Evolutionary conservation across 345 rosid species (phyloP), one percentile per base, ranked within the genome.

Genomic region (Raphanus raphanistrum): DNA sequence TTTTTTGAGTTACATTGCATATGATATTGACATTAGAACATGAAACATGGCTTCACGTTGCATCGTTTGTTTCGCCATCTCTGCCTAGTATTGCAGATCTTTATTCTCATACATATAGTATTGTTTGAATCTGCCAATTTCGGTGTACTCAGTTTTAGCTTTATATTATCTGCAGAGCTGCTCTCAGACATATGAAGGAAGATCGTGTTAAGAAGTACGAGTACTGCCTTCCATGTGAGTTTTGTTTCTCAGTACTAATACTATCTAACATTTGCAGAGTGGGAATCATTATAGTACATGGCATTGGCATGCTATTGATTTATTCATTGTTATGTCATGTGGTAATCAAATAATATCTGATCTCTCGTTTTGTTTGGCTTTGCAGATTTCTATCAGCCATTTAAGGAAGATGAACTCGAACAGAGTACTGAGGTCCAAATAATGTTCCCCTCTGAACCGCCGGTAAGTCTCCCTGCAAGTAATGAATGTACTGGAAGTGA

Each of bases 151-250:
- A 80, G 0, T 75, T 75, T 25, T 73, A 38, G 63, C 63, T 57
- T 59, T 83, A 59, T 68, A 11, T 45, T 71, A 69, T 81, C 15
- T 86, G 87, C 87, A 96, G 99, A 85, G 70, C 90, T 82, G 96
- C 99, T 86, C 81, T 96, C 81, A 91, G 86, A 81, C 96, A 84
- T 76, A 72, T 96, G 89, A 96, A 96, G 87, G 82, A 88, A 80
- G 99, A 93, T 6, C 93, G 85, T 2, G 55, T 95, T 74, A 95
- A 95, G 88, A 88, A 90, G 86, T 95, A 84, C 27, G 98, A 93
- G 80, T 95, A 95, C 75, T 91, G 97, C 86, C 76, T 95, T 66
- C 99, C 99, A 66, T 93, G 99, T 95, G 80, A 93, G 98, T 93
- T 78, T 76, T n/a, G 33, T 77, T 29, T 57, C 32, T 73, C 60